Percentiles rank a stretch among this genome's conserved stretches.
Evolutionary conservation across 371 early-diverging fungal species (phyloP).

Genomic region (Entomophthora muscae): DNA sequence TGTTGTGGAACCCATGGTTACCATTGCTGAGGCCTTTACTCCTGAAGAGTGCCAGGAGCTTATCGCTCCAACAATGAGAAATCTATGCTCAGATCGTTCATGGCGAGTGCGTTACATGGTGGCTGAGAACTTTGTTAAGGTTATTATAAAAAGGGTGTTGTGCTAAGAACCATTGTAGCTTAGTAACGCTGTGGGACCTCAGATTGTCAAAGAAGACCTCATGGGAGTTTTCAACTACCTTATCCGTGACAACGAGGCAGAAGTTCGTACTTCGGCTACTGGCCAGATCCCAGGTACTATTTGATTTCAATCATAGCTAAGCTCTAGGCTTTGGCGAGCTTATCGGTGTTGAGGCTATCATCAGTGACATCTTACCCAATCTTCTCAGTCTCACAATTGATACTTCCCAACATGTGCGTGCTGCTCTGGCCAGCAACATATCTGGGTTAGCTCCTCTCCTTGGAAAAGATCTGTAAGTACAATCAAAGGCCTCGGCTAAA

Average conservation of each 20-base stretch:
- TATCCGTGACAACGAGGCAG: slow-evolving; percentile 88
- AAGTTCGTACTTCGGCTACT: slow-evolving; percentile 88
- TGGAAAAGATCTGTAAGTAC: slow-evolving; percentile 74
- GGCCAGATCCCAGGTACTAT: slow-evolving; percentile 69
- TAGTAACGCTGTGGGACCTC: slow-evolving; percentile 57
- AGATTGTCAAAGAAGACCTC: slow-evolving; percentile 55
- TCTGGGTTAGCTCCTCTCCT: slow-evolving; percentile 87
- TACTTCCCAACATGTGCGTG: slow-evolving; percentile 88
- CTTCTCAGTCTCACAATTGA: slow-evolving; percentile 83
- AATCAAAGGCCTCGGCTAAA: not conserved
- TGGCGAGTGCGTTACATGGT: slow-evolving; percentile 98
- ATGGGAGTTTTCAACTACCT: slow-evolving; percentile 54
- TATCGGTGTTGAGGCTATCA: slow-evolving; percentile 55
- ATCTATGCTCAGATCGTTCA: slow-evolving; percentile 75
- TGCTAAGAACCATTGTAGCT: slow-evolving; percentile 23
- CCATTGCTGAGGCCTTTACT: slow-evolving; percentile 67
- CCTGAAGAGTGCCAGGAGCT: slow-evolving; percentile 54
- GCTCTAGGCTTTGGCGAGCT: slow-evolving; percentile 58
- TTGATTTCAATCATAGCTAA: not conserved
- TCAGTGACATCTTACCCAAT: slow-evolving; percentile 69
- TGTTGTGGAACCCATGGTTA: slow-evolving; percentile 77
- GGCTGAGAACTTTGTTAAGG: slow-evolving; percentile 87
- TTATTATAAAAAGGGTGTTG: slow-evolving; percentile 14
- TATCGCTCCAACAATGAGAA: slow-evolving; percentile 50
- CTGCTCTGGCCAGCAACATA: slow-evolving; percentile 88